A percentile compares a stretch with the other conserved stretches of the same genome.
phyloP scores from a whole-genome alignment of 2,329 filamentous ascomycete genomes.

The Xylaria sp. region DNA sequence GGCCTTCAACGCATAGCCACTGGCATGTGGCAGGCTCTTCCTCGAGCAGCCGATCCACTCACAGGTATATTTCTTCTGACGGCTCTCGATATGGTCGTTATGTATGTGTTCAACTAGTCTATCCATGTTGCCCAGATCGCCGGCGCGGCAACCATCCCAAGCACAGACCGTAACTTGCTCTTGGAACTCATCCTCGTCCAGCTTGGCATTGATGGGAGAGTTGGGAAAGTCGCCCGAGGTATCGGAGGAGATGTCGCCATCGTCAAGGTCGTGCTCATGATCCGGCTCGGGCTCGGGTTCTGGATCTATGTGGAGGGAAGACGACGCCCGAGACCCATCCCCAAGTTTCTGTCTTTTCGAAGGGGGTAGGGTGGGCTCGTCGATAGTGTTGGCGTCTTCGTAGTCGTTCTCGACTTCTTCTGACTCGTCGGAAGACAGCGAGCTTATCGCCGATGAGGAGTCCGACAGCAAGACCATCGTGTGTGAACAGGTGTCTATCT shows the following conservation, averaged over 20 bases:
- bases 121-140: slow-evolving; percentile 83
- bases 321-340: slow-evolving; percentile 55
- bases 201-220: slow-evolving; percentile 72
- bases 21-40: slow-evolving; percentile 92
- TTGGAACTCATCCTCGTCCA: slow-evolving; percentile 79
- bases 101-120: slow-evolving; percentile 85
- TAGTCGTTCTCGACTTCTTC: slow-evolving; percentile 49
- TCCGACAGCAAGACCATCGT: slow-evolving; percentile 49
- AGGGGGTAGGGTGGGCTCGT: slow-evolving; percentile 50
- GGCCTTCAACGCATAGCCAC: slow-evolving; percentile 93
- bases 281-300: slow-evolving; percentile 61
- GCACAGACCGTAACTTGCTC: slow-evolving; percentile 82
- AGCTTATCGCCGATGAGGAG: slow-evolving; percentile 50
- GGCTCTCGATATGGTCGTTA: slow-evolving; percentile 90
- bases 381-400: slow-evolving; percentile 43
- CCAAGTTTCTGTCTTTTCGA: slow-evolving; percentile 53
- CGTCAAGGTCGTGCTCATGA: slow-evolving; percentile 57
- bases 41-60: slow-evolving; percentile 92
- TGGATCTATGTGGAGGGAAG: slow-evolving; percentile 61
- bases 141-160: slow-evolving; percentile 79
- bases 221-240: slow-evolving; percentile 86
- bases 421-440: slow-evolving; percentile 50
- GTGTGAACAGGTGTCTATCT: slow-evolving; percentile 3
- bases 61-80: slow-evolving; percentile 97
- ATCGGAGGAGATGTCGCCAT: slow-evolving; percentile 85